Conservation (phyloP, 495 filamentous ascomycete species). For the Bryoglossum gracile region DNA sequence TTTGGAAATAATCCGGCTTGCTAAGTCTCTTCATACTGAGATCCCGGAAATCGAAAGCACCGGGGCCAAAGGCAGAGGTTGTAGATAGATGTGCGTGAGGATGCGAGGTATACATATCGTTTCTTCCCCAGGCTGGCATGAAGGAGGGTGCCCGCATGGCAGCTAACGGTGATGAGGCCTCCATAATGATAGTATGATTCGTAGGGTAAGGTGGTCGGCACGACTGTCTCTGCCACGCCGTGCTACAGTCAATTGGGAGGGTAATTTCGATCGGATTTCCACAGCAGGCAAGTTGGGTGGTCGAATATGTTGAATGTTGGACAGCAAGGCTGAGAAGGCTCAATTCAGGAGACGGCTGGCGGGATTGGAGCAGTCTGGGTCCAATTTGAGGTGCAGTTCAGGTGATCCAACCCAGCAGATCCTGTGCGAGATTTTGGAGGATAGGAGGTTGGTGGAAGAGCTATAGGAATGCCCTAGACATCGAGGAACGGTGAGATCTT, state of each 20-base stretch:
- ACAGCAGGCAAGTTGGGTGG: slow-evolving; percentile 13
- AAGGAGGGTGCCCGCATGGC: slow-evolving; percentile 81
- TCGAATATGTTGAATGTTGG: slow-evolving; percentile 15
- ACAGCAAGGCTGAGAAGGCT: not conserved
- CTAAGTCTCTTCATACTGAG: slow-evolving; percentile 57
- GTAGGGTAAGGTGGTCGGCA: slow-evolving; percentile 14
- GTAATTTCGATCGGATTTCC: slow-evolving; percentile 8
- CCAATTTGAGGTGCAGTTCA: no score
- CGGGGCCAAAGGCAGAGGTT: slow-evolving; percentile 49
- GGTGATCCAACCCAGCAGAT: no score
- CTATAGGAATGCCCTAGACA: slow-evolving; percentile 25
- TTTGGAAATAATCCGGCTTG: slow-evolving; percentile 65
- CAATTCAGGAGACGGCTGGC: slow-evolving; percentile 1
- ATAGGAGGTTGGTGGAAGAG: slow-evolving; percentile 16
- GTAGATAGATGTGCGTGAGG: slow-evolving; percentile 42
- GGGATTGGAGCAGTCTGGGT: no score
- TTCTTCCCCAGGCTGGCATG: slow-evolving; percentile 35
- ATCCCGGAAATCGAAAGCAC: slow-evolving; percentile 62
- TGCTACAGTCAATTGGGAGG: slow-evolving; percentile 12
- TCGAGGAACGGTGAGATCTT: slow-evolving; percentile 5
- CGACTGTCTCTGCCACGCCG: slow-evolving; percentile 1
- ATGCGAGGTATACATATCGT: slow-evolving; percentile 39
- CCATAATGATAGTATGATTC: slow-evolving; percentile 52
- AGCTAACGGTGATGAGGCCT: slow-evolving; percentile 88
- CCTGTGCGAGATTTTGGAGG: slow-evolving; percentile 9